Conservation (phyloP, 2,329 filamentous ascomycete species). For the Neophaeococcomyces aloes region DNA sequence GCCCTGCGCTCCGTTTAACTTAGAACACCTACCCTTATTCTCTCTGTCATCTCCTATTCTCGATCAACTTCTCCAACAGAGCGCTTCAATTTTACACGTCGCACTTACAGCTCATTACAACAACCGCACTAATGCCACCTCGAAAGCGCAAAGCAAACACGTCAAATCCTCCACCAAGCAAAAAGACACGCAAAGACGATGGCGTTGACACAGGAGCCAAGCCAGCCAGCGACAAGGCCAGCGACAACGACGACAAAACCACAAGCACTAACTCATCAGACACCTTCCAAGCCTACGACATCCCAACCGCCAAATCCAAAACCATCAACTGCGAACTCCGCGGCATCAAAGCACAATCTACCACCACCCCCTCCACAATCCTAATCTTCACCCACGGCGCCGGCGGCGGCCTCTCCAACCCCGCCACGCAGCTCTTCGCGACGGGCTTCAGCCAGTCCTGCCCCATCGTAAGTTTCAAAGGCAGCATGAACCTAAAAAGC, state of each 20-base stretch:
- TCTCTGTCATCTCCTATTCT: not conserved
- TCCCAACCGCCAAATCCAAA: not conserved
- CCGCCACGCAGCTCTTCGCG: conserved; percentile 16
- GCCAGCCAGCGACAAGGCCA: not conserved
- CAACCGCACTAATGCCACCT: not conserved
- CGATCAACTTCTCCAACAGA: not conserved
- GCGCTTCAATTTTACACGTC: not conserved
- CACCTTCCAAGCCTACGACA: not conserved
- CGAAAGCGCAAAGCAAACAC: conserved; percentile 3
- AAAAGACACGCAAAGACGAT: not conserved
- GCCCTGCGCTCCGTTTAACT: too few species aligned
- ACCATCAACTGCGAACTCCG: conserved; percentile 2
- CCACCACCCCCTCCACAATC: not conserved
- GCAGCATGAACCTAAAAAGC: conserved; percentile 17
- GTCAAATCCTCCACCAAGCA: not conserved
- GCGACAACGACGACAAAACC: not conserved
- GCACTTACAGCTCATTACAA: too few species aligned
- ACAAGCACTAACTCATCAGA: not conserved
- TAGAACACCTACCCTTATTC: not conserved
- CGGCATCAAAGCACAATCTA: not conserved
- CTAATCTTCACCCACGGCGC: conserved; percentile 22
- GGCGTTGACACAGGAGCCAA: not conserved
- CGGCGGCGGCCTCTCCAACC: conserved; percentile 16
- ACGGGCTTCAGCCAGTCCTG: conserved; percentile 12
- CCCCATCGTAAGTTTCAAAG: conserved; percentile 15